Evolutionary conservation across 1,284 basidiomycete genomes (phyloP), one percentile per base, ranked within the genome.

Genomic region (Trichosporon asahii): DNA sequence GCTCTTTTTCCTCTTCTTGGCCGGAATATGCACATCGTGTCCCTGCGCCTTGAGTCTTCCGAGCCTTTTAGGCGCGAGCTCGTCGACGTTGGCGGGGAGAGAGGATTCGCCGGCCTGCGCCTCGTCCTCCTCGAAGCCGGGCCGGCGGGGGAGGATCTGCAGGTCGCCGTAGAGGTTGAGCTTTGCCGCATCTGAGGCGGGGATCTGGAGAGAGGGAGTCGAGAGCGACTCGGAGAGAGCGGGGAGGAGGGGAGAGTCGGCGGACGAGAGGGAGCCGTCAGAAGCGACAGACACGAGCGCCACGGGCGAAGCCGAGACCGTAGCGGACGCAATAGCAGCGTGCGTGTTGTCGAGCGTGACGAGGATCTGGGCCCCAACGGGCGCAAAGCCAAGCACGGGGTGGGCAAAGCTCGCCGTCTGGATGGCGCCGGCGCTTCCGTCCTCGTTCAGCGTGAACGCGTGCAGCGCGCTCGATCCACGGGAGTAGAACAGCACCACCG

Each of bases 41-140:
- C 83, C 83, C 55, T 77, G 73, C 25, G 80, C 71, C 75, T 81
- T 81, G 33, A 84, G 72, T 23, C 79, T 64, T 9, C 83, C 83
- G n/a, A 84, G 70, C 53, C 76, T 71, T 68, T 77, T 77, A 14
- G 75, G 69, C 46, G 71, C 71, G 69, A 82, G 67, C 49, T 49
- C 21, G n/a, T 76, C 74, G 35, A 79, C 78, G 75, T 27, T 77
- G 75, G 18, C 29, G 60, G 5, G 75, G 74, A 37, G 35, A 14
- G 63, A 73, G 77, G 0, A 60, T 63, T 49, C 44, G 33, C 71
- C 73, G 2, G 71, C 73, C 8, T 72, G 72, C 40, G 80, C 82
- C 27, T 80, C 80, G 68, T 82, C 83, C 67, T 83, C 83, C 68
- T 84, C 82, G 29, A 80, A 73, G 0, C 81, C 80, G 15, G 78